Base-by-base conservation (phyloP, 768 basidiomycete species). In the Leucocoprinus leucothites region DNA sequence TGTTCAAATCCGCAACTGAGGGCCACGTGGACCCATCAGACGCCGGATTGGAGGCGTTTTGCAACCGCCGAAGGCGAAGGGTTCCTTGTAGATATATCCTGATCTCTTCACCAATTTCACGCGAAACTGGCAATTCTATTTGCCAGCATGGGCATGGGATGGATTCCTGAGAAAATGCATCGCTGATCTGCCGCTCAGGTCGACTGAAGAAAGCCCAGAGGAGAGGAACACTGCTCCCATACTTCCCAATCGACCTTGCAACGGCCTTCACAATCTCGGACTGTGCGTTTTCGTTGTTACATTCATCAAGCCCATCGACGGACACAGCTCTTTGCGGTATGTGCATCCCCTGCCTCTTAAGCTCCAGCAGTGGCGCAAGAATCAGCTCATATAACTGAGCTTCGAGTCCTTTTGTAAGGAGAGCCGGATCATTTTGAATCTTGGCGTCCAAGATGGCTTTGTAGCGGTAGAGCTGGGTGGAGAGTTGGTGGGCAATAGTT, bases 261-360 rank as follows among this genome's bases (percentile, higher is more conserved):
- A 54, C 44, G 4, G 38, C 16, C 6, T 46, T 34, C 3, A 47
- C 13, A 3, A 54, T 54, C 21, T 54, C 22, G 11, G 16, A 9
- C 24, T 54, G 53, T 9, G 34, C 35, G 22, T 25, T 16, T 7
- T 14, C 25, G 8, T 14, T 21, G n/a, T 19, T 44, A 40, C 59
- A 60, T 38, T 60, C 59, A 46, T 57, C 59, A 21, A 60, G 42
- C 1, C 59, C 59, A 34, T 60, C 59, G n/a, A 60, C 48, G 9
- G 56, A 24, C 6, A 59, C 40, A 5, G 56, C 34, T 13, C n/a
- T 16, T 11, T 35, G 14, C 18, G 14, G 35, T 1, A 54, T 28
- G 4, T 13, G 7, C 35, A 16, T 16, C 7, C 44, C 24, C n/a
- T 7, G 11, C 6, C 16, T 18, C 22, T 40, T 9, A 14, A 19